phyloP scores from a whole-genome alignment of 768 basidiomycete species.

The Calocybe indica region DNA sequence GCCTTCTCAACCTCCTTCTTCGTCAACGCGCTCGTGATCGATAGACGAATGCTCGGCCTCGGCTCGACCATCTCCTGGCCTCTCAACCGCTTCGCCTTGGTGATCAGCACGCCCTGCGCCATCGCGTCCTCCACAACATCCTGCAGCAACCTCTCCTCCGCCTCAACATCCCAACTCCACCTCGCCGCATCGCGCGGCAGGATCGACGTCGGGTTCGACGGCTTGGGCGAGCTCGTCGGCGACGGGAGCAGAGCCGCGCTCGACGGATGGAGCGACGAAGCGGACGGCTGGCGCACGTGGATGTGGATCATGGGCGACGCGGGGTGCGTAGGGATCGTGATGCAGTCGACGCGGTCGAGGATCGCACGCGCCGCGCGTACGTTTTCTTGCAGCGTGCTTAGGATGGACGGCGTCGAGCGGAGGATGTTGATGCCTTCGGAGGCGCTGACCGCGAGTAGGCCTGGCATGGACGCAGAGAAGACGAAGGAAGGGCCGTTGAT shows the following conservation, averaged over 20 bases:
- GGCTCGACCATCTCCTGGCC: slow-evolving; percentile 82
- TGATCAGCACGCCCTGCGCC: slow-evolving; percentile 78
- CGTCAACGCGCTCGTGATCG: slow-evolving; percentile 69
- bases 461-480: slow-evolving; percentile 93
- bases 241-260: slow-evolving; percentile 14
- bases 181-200: slow-evolving; percentile 38
- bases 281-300: slow-evolving; percentile 38
- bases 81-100: slow-evolving; percentile 73
- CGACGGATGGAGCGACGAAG: slow-evolving; percentile 17
- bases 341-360: slow-evolving; percentile 75
- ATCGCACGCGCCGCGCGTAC: slow-evolving; percentile 68
- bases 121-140: slow-evolving; percentile 89
- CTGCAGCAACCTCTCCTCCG: slow-evolving; percentile 80
- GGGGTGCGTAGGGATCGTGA: slow-evolving; percentile 81
- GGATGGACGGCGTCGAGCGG: slow-evolving; percentile 66
- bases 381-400: slow-evolving; percentile 77
- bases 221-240: slow-evolving; percentile 21
- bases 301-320: slow-evolving; percentile 89
- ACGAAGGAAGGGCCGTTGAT: slow-evolving; percentile 96
- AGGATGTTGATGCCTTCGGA: slow-evolving; percentile 84
- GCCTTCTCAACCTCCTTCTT: slow-evolving; percentile 94
- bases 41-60: slow-evolving; percentile 81
- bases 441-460: slow-evolving; percentile 81
- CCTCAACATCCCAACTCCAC: slow-evolving; percentile 53
- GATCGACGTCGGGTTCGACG: slow-evolving; percentile 43